A percentile compares a stretch with the other conserved stretches of the same genome.
phyloP scores from a whole-genome alignment of 2,329 filamentous ascomycete species.

The Epicoccum nigrum region DNA sequence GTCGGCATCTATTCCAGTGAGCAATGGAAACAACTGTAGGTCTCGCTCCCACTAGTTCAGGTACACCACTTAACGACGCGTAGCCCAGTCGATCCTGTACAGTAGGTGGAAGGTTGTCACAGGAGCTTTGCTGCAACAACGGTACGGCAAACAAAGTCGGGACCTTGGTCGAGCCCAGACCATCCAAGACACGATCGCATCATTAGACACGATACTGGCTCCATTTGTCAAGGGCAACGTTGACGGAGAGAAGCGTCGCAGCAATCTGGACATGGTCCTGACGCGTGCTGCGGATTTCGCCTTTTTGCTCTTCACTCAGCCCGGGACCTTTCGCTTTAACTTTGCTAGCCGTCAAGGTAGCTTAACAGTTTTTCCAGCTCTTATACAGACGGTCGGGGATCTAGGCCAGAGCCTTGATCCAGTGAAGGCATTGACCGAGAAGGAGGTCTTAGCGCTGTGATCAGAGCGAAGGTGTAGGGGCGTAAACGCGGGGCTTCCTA shows the following conservation, averaged over 20 bases:
- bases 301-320: slow-evolving; percentile 41
- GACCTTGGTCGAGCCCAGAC: slow-evolving; percentile 3
- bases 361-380: slow-evolving; percentile 34
- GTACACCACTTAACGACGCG: too few species aligned
- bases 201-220: slow-evolving; percentile 29
- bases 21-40: background rate
- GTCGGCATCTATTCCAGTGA: background rate
- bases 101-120: slow-evolving; percentile 38
- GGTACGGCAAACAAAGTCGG: slow-evolving; percentile 8
- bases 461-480: background rate
- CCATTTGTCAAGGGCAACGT: slow-evolving; percentile 26
- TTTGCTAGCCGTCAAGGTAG: slow-evolving; percentile 23
- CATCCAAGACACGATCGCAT: slow-evolving; percentile 18
- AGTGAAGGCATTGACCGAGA: slow-evolving; percentile 21
- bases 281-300: slow-evolving; percentile 35
- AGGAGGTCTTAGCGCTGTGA: slow-evolving; percentile 21
- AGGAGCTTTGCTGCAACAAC: slow-evolving; percentile 24
- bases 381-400: slow-evolving; percentile 36
- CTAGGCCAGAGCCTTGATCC: slow-evolving; percentile 25
- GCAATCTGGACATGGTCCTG: slow-evolving; percentile 41
- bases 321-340: slow-evolving; percentile 36
- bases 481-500: background rate
- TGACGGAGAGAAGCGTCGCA: slow-evolving; percentile 25
- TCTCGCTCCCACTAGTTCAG: background rate
- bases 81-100: slow-evolving; percentile 23